Conservation (phyloP, 768 basidiomycete genomes). For the Suillus cothurnatus region DNA sequence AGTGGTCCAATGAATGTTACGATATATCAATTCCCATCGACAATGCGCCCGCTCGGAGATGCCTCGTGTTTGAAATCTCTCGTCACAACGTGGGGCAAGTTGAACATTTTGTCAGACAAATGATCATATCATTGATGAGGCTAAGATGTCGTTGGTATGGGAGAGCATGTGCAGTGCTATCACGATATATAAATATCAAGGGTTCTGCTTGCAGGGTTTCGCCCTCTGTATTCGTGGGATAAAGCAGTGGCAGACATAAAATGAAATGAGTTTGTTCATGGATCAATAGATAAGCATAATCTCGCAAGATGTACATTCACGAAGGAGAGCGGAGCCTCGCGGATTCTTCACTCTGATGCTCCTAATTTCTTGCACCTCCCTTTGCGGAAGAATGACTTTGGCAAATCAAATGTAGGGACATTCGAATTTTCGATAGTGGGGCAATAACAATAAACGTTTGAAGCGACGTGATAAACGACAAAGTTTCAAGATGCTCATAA, state of each 20-base stretch:
- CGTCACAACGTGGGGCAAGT: background rate
- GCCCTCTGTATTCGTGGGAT: background rate
- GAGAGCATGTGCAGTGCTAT: background rate
- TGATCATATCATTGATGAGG: background rate
- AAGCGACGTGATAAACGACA: background rate
- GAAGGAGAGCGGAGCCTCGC: background rate
- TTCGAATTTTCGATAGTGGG: background rate
- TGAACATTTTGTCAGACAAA: background rate
- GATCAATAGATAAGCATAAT: constrained; percentile 1
- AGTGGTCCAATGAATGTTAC: background rate
- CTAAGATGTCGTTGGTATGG: background rate
- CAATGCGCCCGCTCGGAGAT: background rate
- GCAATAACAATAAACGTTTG: background rate
- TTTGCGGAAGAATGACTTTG: background rate
- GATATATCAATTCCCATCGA: background rate
- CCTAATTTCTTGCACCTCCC: background rate
- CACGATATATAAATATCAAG: background rate
- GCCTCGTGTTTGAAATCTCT: background rate
- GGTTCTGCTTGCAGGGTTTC: background rate
- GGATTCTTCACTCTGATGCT: background rate
- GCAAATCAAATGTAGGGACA: background rate
- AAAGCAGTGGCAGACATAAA: background rate
- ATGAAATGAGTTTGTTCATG: background rate
- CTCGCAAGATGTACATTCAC: background rate
- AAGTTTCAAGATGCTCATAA: too few relatives aligned